These are phyloP conservation scores for Syncephalis plumigaleata DNA, from an alignment of 371 early-diverging fungal genomes.

Conservation along the genomic window DNA sequence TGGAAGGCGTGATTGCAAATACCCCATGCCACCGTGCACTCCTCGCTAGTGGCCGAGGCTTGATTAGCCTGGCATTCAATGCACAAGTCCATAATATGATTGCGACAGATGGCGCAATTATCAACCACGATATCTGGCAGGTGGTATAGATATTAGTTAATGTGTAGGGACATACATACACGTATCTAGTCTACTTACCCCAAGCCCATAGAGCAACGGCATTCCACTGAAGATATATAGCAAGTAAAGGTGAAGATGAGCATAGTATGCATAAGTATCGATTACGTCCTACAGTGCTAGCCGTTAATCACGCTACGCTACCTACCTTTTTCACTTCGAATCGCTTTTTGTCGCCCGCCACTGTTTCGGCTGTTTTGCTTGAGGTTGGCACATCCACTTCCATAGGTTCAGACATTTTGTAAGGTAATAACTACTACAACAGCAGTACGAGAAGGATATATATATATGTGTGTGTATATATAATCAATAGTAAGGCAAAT, in stretches of 20 bases:
- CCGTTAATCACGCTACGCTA: not conserved
- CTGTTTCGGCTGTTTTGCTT: slow-evolving; percentile 8
- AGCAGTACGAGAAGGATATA: no score
- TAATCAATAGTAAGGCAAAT: no score
- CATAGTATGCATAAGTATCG: no score
- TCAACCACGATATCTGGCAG: slow-evolving; percentile 93
- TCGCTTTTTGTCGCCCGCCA: slow-evolving; percentile 54
- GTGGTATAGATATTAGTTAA: not conserved
- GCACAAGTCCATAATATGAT: slow-evolving; percentile 99
- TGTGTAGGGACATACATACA: not conserved
- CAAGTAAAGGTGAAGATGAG: not conserved
- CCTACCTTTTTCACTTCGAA: slow-evolving; percentile 91
- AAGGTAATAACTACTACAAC: no score
- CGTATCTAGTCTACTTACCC: slow-evolving; percentile 36
- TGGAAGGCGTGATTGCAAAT: slow-evolving; percentile 99
- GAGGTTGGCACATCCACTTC: slow-evolving; percentile 13
- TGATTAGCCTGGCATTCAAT: slow-evolving; percentile 97
- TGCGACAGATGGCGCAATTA: slow-evolving; percentile 99
- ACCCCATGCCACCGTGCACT: slow-evolving; percentile 99
- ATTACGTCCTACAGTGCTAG: no score
- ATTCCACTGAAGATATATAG: slow-evolving; percentile 58
- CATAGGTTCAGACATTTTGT: slow-evolving; percentile 12
- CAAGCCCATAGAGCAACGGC: slow-evolving; percentile 97
- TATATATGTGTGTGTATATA: no score
- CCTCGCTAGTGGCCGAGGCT: slow-evolving; percentile 78